phyloP scores from a whole-genome alignment of 2,329 filamentous ascomycete species.

The Alternaria brassicicola region DNA sequence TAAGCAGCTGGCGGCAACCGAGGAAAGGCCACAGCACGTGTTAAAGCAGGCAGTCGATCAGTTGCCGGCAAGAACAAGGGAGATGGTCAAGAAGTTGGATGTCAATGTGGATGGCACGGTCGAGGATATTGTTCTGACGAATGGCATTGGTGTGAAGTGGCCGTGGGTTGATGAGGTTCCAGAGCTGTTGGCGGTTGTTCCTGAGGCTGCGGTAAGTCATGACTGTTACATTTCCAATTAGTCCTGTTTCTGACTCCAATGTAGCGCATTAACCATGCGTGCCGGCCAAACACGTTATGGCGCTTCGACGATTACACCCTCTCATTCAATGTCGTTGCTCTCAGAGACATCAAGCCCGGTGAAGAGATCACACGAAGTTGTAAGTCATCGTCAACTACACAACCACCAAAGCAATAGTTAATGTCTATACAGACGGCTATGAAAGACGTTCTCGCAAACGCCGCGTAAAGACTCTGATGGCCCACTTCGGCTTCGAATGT shows the following conservation, averaged over 20 bases:
- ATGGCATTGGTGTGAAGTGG: slow-evolving; percentile 30
- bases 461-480: slow-evolving; percentile 27
- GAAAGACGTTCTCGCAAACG: slow-evolving; percentile 20
- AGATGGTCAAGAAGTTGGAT: slow-evolving; percentile 22
- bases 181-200: slow-evolving; percentile 30
- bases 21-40: slow-evolving; percentile 17
- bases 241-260: slow-evolving; percentile 5
- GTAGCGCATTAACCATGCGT: slow-evolving; percentile 46
- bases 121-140: slow-evolving; percentile 34
- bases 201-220: slow-evolving; percentile 39
- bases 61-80: slow-evolving; percentile 27
- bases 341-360: slow-evolving; percentile 34
- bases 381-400: slow-evolving; percentile 9
- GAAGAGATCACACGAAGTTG: slow-evolving; percentile 42
- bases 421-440: slow-evolving; percentile 31
- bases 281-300: slow-evolving; percentile 42
- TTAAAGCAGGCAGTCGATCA: slow-evolving; percentile 30
- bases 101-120: slow-evolving; percentile 20
- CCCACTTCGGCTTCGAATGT: slow-evolving; percentile 41
- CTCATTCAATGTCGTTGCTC: slow-evolving; percentile 34
- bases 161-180: slow-evolving; percentile 29
- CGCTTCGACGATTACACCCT: slow-evolving; percentile 41
- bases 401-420: neutral
- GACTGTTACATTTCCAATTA: neutral
- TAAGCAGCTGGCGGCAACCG: slow-evolving; percentile 17